Base-by-base conservation (phyloP, 2,329 filamentous ascomycete species). In the Huntiella moniliformis region DNA sequence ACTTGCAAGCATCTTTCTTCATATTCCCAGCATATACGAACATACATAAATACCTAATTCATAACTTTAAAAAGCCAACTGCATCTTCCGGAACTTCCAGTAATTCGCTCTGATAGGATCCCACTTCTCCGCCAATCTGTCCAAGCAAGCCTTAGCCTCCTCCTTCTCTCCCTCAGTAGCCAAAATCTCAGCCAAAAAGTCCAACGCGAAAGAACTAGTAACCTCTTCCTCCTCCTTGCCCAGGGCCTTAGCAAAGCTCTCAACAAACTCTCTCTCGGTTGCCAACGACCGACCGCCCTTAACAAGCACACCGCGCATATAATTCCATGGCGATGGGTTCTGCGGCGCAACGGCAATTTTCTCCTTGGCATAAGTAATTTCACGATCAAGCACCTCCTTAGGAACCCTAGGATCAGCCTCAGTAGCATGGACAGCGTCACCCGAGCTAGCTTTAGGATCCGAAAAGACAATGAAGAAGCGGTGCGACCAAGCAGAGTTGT, bases 401-500 rank as follows among this genome's bases (percentile, higher is more conserved):
- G 80, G 74, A 2, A 84, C 67, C 41, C 67, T 60, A 3, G 67
- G 62, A 53, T 79, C 75, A 46, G 61, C 57, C 47, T 68, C 65
- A 1, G 68, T 73, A 2, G 71, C 66, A 22, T 64, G 64, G 12
- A 50, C 44, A 5, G 60, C 58, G n/a, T 58, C 64, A 3, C 62
- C 55, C 0, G 71, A 75, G 10, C 65, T 63, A 17, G 63, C 55
- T 1, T 54, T 64, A 15, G 68, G 79, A 67, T 71, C 66, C 58
- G 73, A 71, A 53, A 95, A 93, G 13, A 88, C 76, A n/a, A 96
- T 60, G 60, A 88, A 94, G 68, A 91, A 96, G 44, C 91, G 79
- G 66, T 98, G 88, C 53, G 88, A 92, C 91, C 91, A 98, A 12
- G 88, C 91, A 38, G 82, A 91, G 61, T 98, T 98, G 65, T 98